Conservation (phyloP, 352 stramenopile species). For the Stephanocyclus meneghinianus region DNA sequence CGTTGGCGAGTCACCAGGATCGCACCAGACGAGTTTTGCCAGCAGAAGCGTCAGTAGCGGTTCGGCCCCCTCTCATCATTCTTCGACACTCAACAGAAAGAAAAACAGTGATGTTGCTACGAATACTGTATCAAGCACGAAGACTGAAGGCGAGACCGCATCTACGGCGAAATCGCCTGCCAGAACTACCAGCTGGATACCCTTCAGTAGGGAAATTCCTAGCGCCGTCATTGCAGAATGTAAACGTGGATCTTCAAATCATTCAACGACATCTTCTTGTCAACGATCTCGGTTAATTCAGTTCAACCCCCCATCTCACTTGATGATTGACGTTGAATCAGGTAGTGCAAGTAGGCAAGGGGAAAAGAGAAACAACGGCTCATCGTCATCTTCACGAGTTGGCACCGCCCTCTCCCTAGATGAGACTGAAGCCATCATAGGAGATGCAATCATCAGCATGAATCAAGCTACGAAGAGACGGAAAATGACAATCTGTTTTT, state of each 20-base stretch:
- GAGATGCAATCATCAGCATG: constrained; percentile 8
- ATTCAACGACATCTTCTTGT: constrained; percentile 5
- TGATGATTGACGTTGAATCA: constrained; percentile 27
- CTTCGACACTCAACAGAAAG: too few relatives aligned
- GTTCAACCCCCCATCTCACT: constrained; percentile 10
- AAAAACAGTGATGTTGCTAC: neutral
- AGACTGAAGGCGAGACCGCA: neutral
- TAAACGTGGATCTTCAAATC: too few relatives aligned
- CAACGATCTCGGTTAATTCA: constrained; percentile 4
- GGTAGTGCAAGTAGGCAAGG: neutral
- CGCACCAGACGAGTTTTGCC: neutral
- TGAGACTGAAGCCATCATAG: constrained; percentile 8
- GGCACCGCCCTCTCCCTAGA: neutral
- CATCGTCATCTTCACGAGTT: neutral
- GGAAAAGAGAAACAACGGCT: neutral
- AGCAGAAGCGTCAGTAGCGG: too few relatives aligned
- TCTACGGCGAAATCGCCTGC: neutral
- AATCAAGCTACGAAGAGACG: neutral
- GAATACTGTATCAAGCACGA: neutral
- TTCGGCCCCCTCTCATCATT: too few relatives aligned
- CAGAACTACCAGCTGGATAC: neutral
- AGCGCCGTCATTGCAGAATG: neutral
- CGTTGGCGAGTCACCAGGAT: neutral
- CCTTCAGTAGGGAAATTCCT: constrained; percentile 4
- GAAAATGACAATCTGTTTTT: neutral